Evolutionary conservation across 495 filamentous ascomycete species (phyloP).

Genomic region (Penicillium paradoxum): DNA sequence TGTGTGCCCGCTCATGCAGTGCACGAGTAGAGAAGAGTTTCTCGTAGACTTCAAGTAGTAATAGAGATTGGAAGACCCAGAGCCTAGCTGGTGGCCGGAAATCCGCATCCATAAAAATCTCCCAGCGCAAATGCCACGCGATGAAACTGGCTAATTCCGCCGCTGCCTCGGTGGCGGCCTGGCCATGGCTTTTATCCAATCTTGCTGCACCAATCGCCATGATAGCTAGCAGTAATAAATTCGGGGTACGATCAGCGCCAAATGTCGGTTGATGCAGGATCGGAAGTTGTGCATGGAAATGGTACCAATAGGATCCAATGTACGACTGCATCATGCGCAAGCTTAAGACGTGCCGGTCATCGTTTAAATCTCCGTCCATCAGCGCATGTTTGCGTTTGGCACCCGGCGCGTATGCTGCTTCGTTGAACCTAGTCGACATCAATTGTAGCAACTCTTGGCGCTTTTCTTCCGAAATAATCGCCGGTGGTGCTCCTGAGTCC

Average conservation of each 20-base stretch:
- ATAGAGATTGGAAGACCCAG: slow-evolving; percentile 93
- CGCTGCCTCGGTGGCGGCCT: slow-evolving; percentile 64
- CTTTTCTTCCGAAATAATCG: slow-evolving; percentile 81
- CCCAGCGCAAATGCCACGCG: slow-evolving; percentile 87
- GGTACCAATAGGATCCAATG: slow-evolving; percentile 87
- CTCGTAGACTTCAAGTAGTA: slow-evolving; percentile 90
- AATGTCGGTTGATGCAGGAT: slow-evolving; percentile 95
- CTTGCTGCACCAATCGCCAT: slow-evolving; percentile 92
- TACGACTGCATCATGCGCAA: slow-evolving; percentile 93
- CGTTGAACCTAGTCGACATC: slow-evolving; percentile 77
- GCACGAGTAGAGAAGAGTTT: slow-evolving; percentile 92
- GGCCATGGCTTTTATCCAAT: slow-evolving; percentile 73
- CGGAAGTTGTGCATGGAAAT: slow-evolving; percentile 91
- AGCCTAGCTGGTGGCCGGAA: slow-evolving; percentile 92
- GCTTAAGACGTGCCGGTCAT: slow-evolving; percentile 74
- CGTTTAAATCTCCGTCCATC: slow-evolving; percentile 69
- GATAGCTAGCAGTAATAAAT: slow-evolving; percentile 82
- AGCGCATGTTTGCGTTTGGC: slow-evolving; percentile 72
- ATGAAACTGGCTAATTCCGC: slow-evolving; percentile 80
- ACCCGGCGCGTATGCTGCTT: slow-evolving; percentile 69
- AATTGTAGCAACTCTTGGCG: slow-evolving; percentile 77
- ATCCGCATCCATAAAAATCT: slow-evolving; percentile 84
- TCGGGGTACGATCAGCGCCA: slow-evolving; percentile 76
- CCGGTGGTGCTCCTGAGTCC: slow-evolving; percentile 75
- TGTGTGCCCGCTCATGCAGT: slow-evolving; percentile 92